These are phyloP conservation scores for Kalmusia sp. DNA, from an alignment of 2,329 filamentous ascomycete species.

Conservation along the genomic window DNA sequence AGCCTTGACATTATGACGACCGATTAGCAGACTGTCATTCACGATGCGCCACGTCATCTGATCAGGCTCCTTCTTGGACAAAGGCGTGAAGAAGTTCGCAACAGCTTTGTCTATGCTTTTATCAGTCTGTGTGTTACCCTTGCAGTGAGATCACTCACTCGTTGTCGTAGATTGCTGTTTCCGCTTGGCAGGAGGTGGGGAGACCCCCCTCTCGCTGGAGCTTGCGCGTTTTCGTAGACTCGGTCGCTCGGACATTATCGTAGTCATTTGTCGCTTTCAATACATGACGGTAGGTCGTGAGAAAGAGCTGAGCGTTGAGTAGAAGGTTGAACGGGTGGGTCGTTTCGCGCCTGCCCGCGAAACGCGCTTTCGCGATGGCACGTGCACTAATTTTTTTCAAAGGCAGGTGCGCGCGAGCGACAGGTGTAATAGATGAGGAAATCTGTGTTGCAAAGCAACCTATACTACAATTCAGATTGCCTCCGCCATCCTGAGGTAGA, in stretches of 20 bases:
- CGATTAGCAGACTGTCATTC: conserved; percentile 77
- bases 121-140: not conserved
- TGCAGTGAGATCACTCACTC: conserved; percentile 54
- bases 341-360: conserved; percentile 12
- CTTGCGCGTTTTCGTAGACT: conserved; percentile 43
- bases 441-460: too few relatives aligned
- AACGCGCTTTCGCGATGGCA: conserved; percentile 40
- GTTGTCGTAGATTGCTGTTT: conserved; percentile 62
- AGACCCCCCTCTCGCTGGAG: conserved; percentile 55
- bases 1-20: conserved; percentile 65
- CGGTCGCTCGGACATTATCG: conserved; percentile 29
- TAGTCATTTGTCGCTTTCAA: conserved; percentile 5
- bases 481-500: too few relatives aligned
- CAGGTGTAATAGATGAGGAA: too few relatives aligned
- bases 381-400: conserved; percentile 27
- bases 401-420: not conserved
- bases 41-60: conserved; percentile 72
- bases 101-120: conserved; percentile 67
- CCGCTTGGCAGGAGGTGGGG: conserved; percentile 64
- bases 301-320: not conserved
- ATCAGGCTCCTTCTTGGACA: conserved; percentile 83
- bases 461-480: too few relatives aligned
- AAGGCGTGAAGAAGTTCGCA: conserved; percentile 85
- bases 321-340: not conserved
- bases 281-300: not conserved